Evolutionary conservation across 345 rosid species (phyloP).

Genomic region (Noccaea caerulescens): DNA sequence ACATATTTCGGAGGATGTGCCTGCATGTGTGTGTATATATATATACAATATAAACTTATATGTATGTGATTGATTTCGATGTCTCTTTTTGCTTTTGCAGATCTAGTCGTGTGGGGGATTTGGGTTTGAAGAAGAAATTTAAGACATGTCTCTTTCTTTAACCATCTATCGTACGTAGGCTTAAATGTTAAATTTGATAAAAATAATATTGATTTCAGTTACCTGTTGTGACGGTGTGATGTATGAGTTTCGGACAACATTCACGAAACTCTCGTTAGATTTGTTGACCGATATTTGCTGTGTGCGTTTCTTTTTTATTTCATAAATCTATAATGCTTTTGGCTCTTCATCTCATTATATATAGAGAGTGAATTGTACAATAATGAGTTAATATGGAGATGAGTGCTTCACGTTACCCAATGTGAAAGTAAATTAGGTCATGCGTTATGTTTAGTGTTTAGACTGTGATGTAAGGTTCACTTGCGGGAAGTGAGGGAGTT

Average conservation of each 20-base stretch:
- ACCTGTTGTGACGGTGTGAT: conserved; percentile 35
- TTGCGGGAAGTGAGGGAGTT: conserved; percentile 45
- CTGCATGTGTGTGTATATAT: conserved; percentile 34
- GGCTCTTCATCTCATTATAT: conserved; percentile 20
- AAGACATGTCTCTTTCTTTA: conserved; percentile 34
- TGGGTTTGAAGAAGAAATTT: conserved; percentile 31
- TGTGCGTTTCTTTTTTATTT: conserved; percentile 24
- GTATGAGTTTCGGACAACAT: conserved; percentile 36
- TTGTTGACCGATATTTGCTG: conserved; percentile 22
- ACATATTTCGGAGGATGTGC: conserved; percentile 42
- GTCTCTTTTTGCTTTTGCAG: conserved; percentile 43
- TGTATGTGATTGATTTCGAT: conserved; percentile 21
- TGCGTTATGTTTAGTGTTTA: conserved; percentile 44
- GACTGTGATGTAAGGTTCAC: conserved; percentile 38
- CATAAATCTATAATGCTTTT: conserved; percentile 15
- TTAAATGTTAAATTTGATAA: conserved; percentile 29
- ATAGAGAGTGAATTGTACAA: background rate
- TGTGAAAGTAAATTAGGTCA: conserved; percentile 41
- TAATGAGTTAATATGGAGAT: background rate
- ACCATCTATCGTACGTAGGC: conserved; percentile 37
- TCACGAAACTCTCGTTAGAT: conserved; percentile 24
- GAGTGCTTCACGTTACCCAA: conserved; percentile 38
- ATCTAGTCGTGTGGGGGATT: conserved; percentile 42
- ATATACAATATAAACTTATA: conserved; percentile 3
- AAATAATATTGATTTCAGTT: conserved; percentile 31